Evolutionary conservation across 352 stramenopile genomes (phyloP).

Genomic region (Pythium aristosporum): DNA sequence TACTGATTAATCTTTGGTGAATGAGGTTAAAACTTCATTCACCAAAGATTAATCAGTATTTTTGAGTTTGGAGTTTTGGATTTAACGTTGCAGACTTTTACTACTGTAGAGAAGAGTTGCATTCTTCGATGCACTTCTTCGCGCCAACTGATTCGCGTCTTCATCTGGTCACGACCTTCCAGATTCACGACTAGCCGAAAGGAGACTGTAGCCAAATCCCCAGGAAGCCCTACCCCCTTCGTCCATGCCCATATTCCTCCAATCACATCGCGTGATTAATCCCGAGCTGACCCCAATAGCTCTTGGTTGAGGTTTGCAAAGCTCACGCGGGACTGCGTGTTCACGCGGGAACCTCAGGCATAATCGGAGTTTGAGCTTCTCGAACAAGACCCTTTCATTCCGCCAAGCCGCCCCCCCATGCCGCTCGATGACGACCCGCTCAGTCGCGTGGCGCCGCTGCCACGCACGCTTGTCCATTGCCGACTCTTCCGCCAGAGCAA

Average conservation of each 20-base stretch:
- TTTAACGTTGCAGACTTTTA: too few relatives aligned
- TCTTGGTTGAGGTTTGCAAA: too few relatives aligned
- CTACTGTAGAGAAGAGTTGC: too few relatives aligned
- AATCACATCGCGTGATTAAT: background rate
- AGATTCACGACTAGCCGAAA: constrained; percentile 11
- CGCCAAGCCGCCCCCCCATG: background rate
- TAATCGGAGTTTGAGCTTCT: background rate
- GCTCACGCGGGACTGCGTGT: background rate
- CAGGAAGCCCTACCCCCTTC: background rate
- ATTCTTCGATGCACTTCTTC: background rate
- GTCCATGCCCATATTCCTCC: background rate
- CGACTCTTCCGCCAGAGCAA: constrained; percentile 37
- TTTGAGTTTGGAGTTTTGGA: too few relatives aligned
- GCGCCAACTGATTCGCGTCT: background rate
- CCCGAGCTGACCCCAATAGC: background rate
- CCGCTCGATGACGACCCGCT: constrained; percentile 4
- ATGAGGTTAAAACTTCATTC: too few relatives aligned
- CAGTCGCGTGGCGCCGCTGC: constrained; percentile 9
- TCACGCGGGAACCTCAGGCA: too few relatives aligned
- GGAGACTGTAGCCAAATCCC: constrained; percentile 2
- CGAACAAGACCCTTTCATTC: background rate
- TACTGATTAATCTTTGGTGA: too few relatives aligned
- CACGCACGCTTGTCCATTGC: constrained; percentile 24
- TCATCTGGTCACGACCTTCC: background rate
- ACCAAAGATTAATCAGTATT: too few relatives aligned